These are phyloP conservation scores for Trichoderma parareesei DNA, from an alignment of 495 filamentous ascomycete species.

Conservation along the genomic window DNA sequence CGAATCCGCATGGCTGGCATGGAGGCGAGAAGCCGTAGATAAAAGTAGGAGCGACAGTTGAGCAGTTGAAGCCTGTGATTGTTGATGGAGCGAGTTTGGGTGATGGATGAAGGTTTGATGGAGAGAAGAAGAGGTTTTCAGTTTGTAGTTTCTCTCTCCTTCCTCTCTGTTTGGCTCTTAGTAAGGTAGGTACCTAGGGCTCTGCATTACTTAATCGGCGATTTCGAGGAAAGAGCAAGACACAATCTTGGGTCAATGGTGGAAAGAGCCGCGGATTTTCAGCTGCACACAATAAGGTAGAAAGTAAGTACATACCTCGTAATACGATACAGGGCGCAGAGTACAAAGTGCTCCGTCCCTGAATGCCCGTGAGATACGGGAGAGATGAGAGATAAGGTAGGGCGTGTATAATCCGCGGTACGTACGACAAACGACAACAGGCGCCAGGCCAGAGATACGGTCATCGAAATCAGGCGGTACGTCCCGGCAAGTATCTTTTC, in stretches of 20 bases:
- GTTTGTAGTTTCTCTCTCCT: not conserved
- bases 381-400: not conserved
- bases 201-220: too few species aligned
- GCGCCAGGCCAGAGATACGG: not conserved
- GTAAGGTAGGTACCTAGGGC: too few species aligned
- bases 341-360: too few species aligned
- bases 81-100: not conserved
- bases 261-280: too few species aligned
- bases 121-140: not conserved
- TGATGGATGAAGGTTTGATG: too few species aligned
- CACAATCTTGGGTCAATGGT: too few species aligned
- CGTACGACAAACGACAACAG: not conserved
- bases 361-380: not conserved
- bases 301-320: too few species aligned
- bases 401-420: not conserved
- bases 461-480: not conserved
- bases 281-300: too few species aligned
- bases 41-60: not conserved
- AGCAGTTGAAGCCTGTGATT: not conserved
- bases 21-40: not conserved
- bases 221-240: too few species aligned
- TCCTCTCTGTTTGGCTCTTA: not conserved
- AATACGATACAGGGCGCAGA: too few species aligned
- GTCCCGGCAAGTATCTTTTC: not conserved
- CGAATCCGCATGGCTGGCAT: not conserved